Evolutionary conservation across 495 filamentous ascomycete species (phyloP), one percentile per base, ranked within the genome.

Genomic region (Aspergillus carlsbadensis): DNA sequence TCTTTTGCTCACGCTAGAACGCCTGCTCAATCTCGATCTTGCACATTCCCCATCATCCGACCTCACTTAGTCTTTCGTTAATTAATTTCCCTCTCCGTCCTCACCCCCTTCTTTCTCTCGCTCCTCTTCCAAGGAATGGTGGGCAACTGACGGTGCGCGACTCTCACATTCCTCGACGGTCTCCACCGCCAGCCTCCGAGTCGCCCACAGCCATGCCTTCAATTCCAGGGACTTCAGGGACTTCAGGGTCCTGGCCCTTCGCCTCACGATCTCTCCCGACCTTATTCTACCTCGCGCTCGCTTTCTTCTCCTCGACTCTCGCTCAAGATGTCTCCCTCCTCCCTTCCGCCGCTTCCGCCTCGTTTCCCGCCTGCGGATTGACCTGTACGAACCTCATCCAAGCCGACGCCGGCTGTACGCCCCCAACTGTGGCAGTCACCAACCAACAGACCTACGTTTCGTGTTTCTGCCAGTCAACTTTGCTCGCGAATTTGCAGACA

Each of bases 391-490:
- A 64, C 47, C 75, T 86, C 52, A 47, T 61, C 20, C 57, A 74
- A 35, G 81, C 81, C 31, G 72, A 79, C 53, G 53, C 50, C 20
- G 68, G 62, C 31, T 86, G 83, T 58, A 55, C 74, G 13, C 72
- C 75, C 34, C 70, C 72, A 8, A 56, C 57, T n/a, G 63, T 70
- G 10, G 57, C 64, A 7, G 65, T 65, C 17, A 65, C 62, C 48
- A 56, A 70, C 44, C 55, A 62, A 54, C 60, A 65, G 17, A 70
- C 64, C 57, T 81, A 79, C 64, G 70, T 78, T 52, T 73, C 73
- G 21, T 86, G 83, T 61, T 82, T 85, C 70, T 86, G 83, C 66
- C 70, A 78, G 57, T 81, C 77, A 11, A 53, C 66, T 10, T 52
- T 73, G 2, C 69, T 84, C 10, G 65, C 64, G 13, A 55, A 62